A percentile compares a stretch with the other conserved stretches of the same genome.
Conservation (phyloP, 306 rosid genomes). For the Cicer pinnatifidum region DNA sequence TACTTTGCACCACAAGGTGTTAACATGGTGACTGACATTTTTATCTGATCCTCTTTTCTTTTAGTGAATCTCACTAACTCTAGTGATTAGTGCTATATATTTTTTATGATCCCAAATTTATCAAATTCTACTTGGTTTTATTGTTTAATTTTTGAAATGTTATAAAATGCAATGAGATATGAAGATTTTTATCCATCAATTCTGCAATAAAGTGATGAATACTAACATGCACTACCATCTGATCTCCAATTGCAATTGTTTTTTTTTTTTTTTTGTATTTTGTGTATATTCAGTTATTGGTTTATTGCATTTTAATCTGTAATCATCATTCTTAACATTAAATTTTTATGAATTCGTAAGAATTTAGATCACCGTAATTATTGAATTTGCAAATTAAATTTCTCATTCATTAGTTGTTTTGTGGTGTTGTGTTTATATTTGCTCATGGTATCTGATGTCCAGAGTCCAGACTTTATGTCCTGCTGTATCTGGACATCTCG, state of each 20-base stretch:
- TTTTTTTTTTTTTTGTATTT: no score
- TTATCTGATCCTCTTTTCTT: slow-evolving; percentile 57
- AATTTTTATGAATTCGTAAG: no score
- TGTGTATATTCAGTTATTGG: no score
- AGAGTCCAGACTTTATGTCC: slow-evolving; percentile 47
- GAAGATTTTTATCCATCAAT: slow-evolving; percentile 66
- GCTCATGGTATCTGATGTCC: slow-evolving; percentile 81
- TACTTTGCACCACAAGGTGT: slow-evolving; percentile 62
- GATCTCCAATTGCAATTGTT: slow-evolving; percentile 47
- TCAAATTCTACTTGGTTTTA: no score
- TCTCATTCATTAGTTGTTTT: no score
- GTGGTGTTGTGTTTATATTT: background rate
- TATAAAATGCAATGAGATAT: slow-evolving; percentile 46
- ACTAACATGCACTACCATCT: slow-evolving; percentile 89
- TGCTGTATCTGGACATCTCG: slow-evolving; percentile 64
- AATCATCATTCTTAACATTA: no score
- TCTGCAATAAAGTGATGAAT: slow-evolving; percentile 70
- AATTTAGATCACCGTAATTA: no score
- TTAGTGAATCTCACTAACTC: no score
- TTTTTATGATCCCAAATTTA: no score
- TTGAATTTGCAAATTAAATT: no score
- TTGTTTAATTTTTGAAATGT: no score
- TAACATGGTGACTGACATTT: slow-evolving; percentile 72
- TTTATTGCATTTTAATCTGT: no score
- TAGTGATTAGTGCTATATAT: background rate